Base-by-base conservation (phyloP, 1,284 basidiomycete species). In the Apiotrichum brassicae region DNA sequence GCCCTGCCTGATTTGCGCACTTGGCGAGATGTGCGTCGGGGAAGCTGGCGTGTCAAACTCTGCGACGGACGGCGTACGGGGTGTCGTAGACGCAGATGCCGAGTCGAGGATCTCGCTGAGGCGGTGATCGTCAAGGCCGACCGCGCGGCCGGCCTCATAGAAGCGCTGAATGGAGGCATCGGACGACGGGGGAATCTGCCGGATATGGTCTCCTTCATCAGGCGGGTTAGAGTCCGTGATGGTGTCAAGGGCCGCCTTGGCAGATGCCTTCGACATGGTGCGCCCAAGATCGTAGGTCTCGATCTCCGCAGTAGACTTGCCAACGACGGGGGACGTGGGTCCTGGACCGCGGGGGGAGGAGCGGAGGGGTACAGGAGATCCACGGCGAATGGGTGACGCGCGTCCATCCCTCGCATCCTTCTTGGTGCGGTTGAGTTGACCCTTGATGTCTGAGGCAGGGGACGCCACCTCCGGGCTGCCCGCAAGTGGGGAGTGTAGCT, bases 81-180 rank as follows among this genome's bases (percentile, higher is more conserved):
- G 24, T 20, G 47, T 40, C 11, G 40, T 47, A 4, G 52, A 46
- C 2, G 49, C 12, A 42, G 35, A 34, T 18, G 52, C 26, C 28
- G 56, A 37, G 46, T 62, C 57, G 26, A 71, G 49, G 58, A 71
- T 65, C 22, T 64, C 58, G 32, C 64, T 54, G 3, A 71, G 58
- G 41, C 64, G 61, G 6, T 51, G 53, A 33, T 68, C 63, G 20
- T 57, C 59, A 18, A 71, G 46, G 2, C 68, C 68, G 14, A 69
- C 48, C 6, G 63, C 62, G 33, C 60, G 54, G 7, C 68, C 68
- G 11, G 68, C 63, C 28, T 64, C 61, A 40, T 67, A 53, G 53
- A 71, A 71, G 22, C 61, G 62, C 26, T 39, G 34, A 11, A 56
- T 42, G 13, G 57, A 35, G 28, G 43, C 43, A 18, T 44, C 43